phyloP scores from a whole-genome alignment of 106 monocot genomes.

The Agapanthus africanus region DNA sequence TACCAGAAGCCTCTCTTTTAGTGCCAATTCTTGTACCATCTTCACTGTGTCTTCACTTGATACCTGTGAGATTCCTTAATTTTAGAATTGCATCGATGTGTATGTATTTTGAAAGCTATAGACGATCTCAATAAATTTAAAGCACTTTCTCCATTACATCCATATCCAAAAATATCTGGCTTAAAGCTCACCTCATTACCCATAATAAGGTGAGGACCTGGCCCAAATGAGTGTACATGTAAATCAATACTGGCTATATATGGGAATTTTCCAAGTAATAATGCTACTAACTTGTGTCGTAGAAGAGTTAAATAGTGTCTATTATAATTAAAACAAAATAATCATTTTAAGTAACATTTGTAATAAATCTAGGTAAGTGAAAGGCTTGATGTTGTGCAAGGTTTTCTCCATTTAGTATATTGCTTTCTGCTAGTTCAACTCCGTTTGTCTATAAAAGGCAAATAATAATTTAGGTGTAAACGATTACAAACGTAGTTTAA shows the following conservation, averaged over 20 bases:
- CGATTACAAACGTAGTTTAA: background rate
- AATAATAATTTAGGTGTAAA: too few species aligned
- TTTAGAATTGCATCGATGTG: too few species aligned
- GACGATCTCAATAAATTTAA: too few species aligned
- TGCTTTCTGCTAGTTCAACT: background rate
- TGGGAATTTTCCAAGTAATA: too few species aligned
- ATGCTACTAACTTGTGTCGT: too few species aligned
- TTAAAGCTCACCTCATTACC: background rate
- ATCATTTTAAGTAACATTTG: too few species aligned
- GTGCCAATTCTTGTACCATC: slow-evolving; percentile 84
- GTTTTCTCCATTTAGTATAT: background rate
- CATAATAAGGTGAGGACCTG: background rate
- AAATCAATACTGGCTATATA: background rate
- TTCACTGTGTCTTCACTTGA: slow-evolving; percentile 88
- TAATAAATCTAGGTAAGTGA: too few species aligned
- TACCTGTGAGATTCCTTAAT: too few species aligned
- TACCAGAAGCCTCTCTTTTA: slow-evolving; percentile 86
- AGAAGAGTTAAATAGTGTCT: too few species aligned
- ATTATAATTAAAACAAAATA: too few species aligned
- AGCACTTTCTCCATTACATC: background rate
- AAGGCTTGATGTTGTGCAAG: background rate
- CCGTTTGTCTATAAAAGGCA: background rate
- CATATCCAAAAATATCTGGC: background rate
- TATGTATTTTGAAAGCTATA: too few species aligned
- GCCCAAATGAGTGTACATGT: too few species aligned